phyloP scores from a whole-genome alignment of 2,329 filamentous ascomycete genomes.

The Eurotiales sp. region DNA sequence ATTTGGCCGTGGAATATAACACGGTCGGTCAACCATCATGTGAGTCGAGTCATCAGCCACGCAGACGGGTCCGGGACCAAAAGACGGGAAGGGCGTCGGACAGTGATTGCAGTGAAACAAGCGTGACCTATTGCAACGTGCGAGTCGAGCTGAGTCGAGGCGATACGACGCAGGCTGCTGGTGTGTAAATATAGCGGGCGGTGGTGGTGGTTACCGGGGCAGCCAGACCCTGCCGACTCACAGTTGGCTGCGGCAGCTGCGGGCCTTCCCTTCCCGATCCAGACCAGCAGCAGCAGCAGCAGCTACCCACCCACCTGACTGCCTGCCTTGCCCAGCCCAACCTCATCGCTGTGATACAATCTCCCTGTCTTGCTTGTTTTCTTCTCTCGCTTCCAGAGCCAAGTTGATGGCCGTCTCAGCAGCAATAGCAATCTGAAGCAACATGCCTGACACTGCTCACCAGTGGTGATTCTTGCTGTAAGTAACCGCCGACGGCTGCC shows the following conservation, averaged over 20 bases:
- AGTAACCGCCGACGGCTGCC: neutral
- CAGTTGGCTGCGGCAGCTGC: no score
- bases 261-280: conserved; percentile 10
- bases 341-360: no score
- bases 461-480: conserved; percentile 1
- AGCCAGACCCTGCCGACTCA: conserved; percentile 10
- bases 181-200: no score
- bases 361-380: neutral
- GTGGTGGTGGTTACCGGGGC: conserved; percentile 14
- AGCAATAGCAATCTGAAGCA: neutral
- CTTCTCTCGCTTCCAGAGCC: neutral
- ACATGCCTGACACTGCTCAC: conserved; percentile 3
- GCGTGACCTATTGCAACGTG: no score
- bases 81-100: no score
- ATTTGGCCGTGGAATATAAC: no score
- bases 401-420: neutral
- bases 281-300: neutral
- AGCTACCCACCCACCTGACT: neutral
- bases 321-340: neutral
- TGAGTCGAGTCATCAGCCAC: no score
- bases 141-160: no score
- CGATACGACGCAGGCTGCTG: no score
- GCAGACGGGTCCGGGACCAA: no score
- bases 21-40: no score
- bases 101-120: no score